Conservation (phyloP, 2,329 filamentous ascomycete species). For the Exophiala viscosa region DNA sequence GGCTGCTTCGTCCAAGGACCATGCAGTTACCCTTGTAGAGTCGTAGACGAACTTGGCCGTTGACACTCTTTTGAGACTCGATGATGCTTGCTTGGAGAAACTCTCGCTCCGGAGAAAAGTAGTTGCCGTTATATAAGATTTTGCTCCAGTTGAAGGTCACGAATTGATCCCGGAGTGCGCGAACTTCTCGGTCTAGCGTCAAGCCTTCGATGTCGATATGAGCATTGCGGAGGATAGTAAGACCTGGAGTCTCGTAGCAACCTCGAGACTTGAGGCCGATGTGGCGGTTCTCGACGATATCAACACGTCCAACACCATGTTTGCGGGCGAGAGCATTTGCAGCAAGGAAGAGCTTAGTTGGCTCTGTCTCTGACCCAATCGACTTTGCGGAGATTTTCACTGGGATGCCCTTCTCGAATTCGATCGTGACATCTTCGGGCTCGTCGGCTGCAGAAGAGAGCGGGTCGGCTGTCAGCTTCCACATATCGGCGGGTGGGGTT, state of each 20-base stretch:
- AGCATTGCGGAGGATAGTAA: conserved; percentile 55
- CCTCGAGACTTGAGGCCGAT: conserved; percentile 76
- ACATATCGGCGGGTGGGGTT: conserved; percentile 69
- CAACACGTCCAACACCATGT: conserved; percentile 71
- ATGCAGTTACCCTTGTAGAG: conserved; percentile 64
- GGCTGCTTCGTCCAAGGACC: conserved; percentile 55
- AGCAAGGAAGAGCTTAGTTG: conserved; percentile 67
- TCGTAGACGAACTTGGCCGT: conserved; percentile 59
- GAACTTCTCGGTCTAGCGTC: conserved; percentile 65
- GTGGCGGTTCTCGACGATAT: conserved; percentile 80
- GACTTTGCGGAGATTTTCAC: conserved; percentile 60
- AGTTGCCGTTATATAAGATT: conserved; percentile 57
- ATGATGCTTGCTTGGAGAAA: conserved; percentile 65
- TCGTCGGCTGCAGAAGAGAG: conserved; percentile 52
- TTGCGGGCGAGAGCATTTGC: conserved; percentile 55
- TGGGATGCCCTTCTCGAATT: conserved; percentile 73
- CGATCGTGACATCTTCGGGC: conserved; percentile 66
- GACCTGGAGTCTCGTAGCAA: conserved; percentile 69
- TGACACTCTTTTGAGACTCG: conserved; percentile 59
- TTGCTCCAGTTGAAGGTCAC: conserved; percentile 63
- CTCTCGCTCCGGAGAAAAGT: conserved; percentile 69
- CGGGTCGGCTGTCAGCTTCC: conserved; percentile 59
- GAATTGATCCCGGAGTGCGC: conserved; percentile 67
- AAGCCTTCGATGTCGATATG: conserved; percentile 64
- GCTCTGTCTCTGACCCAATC: conserved; percentile 62